phyloP scores from a whole-genome alignment of 805 yeast species.

The Candida andamanensis region DNA sequence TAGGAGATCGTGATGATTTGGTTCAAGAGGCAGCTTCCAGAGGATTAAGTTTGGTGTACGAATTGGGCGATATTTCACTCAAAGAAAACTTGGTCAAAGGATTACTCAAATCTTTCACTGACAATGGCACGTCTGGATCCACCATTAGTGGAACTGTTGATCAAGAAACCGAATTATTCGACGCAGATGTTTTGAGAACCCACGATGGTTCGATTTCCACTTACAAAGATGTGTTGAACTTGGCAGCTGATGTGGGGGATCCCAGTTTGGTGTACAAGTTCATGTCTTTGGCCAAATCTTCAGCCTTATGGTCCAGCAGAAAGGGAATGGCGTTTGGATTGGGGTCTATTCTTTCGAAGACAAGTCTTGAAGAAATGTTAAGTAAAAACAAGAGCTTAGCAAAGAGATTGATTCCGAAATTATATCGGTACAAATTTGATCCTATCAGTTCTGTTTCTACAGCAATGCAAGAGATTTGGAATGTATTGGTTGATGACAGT shows the following conservation, averaged over 20 bases:
- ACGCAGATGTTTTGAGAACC: constrained; percentile 72
- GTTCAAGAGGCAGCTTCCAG: constrained; percentile 91
- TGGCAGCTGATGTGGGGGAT: constrained; percentile 94
- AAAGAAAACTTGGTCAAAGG: constrained; percentile 71
- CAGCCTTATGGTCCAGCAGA: constrained; percentile 87
- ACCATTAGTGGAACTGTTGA: constrained; percentile 64
- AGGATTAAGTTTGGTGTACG: constrained; percentile 79
- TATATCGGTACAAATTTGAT: constrained; percentile 81
- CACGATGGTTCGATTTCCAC: constrained; percentile 86
- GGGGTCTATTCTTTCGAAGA: constrained; percentile 76
- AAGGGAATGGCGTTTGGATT: constrained; percentile 93
- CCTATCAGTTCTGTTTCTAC: constrained; percentile 69
- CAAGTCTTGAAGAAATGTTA: constrained; percentile 62
- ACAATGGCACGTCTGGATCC: constrained; percentile 44
- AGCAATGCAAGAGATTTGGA: constrained; percentile 90
- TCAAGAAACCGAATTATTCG: constrained; percentile 79
- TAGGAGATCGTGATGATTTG: constrained; percentile 77
- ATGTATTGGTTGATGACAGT: constrained; percentile 57
- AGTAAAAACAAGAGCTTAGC: constrained; percentile 51
- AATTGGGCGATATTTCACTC: constrained; percentile 61
- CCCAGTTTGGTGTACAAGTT: constrained; percentile 90
- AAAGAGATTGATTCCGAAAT: constrained; percentile 65
- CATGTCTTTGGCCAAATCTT: constrained; percentile 84
- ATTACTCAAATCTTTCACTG: constrained; percentile 73
- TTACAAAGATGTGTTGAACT: constrained; percentile 78